Evolutionary conservation across 2,329 filamentous ascomycete species (phyloP).

Genomic region (Aspergillus spinulosporus): DNA sequence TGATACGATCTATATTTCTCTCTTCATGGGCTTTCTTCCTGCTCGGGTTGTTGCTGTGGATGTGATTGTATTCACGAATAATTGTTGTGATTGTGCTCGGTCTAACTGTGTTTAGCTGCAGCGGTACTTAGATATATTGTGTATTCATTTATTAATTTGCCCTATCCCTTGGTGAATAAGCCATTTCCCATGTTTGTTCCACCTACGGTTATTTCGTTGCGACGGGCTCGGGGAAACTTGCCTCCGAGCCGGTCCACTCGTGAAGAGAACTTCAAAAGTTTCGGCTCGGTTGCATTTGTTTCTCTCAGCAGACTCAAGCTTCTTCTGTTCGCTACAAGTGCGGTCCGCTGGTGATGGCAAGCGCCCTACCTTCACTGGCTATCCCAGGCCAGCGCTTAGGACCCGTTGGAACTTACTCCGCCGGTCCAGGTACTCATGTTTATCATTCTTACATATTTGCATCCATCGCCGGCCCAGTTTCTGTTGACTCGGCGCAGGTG

Average conservation of each 20-base stretch:
- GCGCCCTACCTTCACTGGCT: conserved; percentile 53
- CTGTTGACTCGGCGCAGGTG: conserved; percentile 50
- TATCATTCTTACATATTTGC: conserved; percentile 73
- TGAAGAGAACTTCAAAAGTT: conserved; percentile 5
- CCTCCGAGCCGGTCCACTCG: conserved; percentile 6
- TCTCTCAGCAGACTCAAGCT: neutral
- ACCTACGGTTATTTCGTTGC: neutral
- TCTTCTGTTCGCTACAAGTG: neutral
- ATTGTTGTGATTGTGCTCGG: conserved; percentile 32
- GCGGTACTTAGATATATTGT: conserved; percentile 22
- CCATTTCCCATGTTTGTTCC: too few species aligned
- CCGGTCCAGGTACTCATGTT: conserved; percentile 83
- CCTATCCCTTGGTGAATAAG: neutral
- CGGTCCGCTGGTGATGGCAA: conserved; percentile 27
- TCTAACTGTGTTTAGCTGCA: conserved; percentile 27
- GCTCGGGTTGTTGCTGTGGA: conserved; percentile 22
- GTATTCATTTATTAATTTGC: conserved; percentile 8
- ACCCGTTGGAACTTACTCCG: conserved; percentile 62
- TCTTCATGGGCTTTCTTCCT: conserved; percentile 16
- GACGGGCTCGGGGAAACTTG: conserved; percentile 13
- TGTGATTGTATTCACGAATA: conserved; percentile 30
- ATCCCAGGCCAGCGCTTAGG: conserved; percentile 83
- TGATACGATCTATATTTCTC: conserved; percentile 25
- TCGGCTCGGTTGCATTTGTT: neutral
- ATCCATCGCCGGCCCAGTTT: conserved; percentile 75